These are phyloP conservation scores for Pelargonium fulgidum DNA, from an alignment of 441 rosid species.

Conservation along the genomic window DNA sequence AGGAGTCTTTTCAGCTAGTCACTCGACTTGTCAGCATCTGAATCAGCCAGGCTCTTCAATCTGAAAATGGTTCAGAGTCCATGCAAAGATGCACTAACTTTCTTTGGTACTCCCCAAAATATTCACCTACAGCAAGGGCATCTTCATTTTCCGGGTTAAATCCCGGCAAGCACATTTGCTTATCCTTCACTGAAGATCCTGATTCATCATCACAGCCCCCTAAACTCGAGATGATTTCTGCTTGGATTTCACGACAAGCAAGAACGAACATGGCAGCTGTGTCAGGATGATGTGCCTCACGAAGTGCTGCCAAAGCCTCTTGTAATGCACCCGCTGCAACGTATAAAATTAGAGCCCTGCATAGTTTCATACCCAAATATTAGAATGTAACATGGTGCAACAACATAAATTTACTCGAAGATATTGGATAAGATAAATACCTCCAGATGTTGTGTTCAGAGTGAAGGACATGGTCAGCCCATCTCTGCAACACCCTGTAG, in stretches of 20 bases:
- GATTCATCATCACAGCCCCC: slow-evolving; percentile 40
- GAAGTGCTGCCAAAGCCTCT: slow-evolving; percentile 77
- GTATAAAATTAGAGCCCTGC: slow-evolving; percentile 79
- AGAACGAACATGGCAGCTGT: slow-evolving; percentile 91
- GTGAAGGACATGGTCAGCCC: slow-evolving; percentile 81
- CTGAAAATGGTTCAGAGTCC: slow-evolving; percentile 73
- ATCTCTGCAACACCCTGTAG: slow-evolving; percentile 77
- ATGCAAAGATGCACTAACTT: slow-evolving; percentile 88
- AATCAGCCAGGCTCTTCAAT: slow-evolving; percentile 27
- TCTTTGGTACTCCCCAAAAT: slow-evolving; percentile 81
- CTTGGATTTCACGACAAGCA: slow-evolving; percentile 72
- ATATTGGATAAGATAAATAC: slow-evolving; percentile 29
- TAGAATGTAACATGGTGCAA: background rate
- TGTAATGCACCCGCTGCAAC: slow-evolving; percentile 91
- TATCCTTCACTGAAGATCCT: slow-evolving; percentile 28
- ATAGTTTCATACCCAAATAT: slow-evolving; percentile 13
- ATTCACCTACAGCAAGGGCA: slow-evolving; percentile 74
- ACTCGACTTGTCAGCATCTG: background rate
- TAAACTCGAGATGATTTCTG: slow-evolving; percentile 36
- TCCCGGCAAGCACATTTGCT: slow-evolving; percentile 44
- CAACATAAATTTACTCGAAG: background rate
- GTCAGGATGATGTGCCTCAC: slow-evolving; percentile 81
- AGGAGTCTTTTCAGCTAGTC: no score
- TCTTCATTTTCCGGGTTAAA: slow-evolving; percentile 66
- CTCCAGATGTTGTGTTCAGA: slow-evolving; percentile 90